Conservation (phyloP, 805 yeast genomes). For the Starmerella apicola region DNA sequence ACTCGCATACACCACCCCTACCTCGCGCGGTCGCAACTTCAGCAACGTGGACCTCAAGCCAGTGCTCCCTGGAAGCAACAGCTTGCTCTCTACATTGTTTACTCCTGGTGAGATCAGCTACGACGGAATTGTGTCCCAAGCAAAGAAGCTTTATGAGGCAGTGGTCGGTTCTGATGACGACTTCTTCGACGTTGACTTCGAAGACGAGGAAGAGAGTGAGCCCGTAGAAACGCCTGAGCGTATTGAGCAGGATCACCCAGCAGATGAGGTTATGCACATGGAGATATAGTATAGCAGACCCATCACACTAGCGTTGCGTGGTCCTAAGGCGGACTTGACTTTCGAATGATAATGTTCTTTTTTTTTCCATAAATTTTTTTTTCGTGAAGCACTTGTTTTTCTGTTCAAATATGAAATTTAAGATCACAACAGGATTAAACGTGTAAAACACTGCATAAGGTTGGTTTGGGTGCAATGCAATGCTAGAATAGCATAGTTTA, state of each 20-base stretch:
- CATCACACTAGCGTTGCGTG: not conserved
- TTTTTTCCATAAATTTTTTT: not conserved
- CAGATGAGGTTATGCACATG: slow-evolving; percentile 25
- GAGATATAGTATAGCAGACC: slow-evolving; percentile 20
- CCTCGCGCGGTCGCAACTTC: slow-evolving; percentile 17
- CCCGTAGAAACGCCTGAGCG: slow-evolving; percentile 22
- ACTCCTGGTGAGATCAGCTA: slow-evolving; percentile 81
- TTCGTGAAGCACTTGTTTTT: no score
- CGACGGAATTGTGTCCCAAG: slow-evolving; percentile 80
- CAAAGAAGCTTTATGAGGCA: slow-evolving; percentile 55
- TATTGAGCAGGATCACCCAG: slow-evolving; percentile 29
- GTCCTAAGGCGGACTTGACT: not conserved
- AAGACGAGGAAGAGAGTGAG: slow-evolving; percentile 70
- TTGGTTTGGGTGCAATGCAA: no score
- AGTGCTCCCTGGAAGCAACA: slow-evolving; percentile 23
- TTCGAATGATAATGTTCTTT: not conserved
- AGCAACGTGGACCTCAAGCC: slow-evolving; percentile 12
- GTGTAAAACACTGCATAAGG: no score
- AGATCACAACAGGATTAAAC: no score
- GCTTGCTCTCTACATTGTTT: slow-evolving; percentile 36
- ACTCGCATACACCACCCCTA: slow-evolving; percentile 45
- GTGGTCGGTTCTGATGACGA: slow-evolving; percentile 92
- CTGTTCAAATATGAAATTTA: no score
- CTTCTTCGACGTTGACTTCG: slow-evolving; percentile 91
- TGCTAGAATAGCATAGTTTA: no score